Conservation (phyloP, 1,284 basidiomycete genomes). For the Albatrellus sp. region DNA sequence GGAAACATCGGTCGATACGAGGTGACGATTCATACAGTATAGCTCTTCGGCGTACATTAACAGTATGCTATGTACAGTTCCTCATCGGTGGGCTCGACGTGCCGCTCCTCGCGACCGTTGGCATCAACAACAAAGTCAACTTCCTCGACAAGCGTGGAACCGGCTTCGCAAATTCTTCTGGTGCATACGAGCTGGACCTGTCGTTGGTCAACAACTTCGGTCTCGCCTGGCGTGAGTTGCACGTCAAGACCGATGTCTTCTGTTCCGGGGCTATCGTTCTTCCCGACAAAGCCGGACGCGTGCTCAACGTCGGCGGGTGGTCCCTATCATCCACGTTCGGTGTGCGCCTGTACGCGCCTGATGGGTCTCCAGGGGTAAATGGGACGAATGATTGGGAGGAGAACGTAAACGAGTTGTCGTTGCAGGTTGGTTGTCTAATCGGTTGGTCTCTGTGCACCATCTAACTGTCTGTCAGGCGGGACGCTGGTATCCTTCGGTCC, state of each 20-base stretch:
- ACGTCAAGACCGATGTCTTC: constrained; percentile 64
- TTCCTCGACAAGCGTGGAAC: constrained; percentile 59
- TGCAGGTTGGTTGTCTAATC: constrained; percentile 29
- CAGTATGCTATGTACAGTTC: constrained; percentile 26
- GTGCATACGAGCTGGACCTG: constrained; percentile 64
- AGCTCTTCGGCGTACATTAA: background rate
- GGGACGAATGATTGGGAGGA: constrained; percentile 62
- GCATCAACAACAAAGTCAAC: constrained; percentile 65
- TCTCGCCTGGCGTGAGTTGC: constrained; percentile 59
- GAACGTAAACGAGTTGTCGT: constrained; percentile 31
- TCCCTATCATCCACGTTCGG: constrained; percentile 53
- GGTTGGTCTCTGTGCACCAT: background rate
- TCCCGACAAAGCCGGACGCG: constrained; percentile 56
- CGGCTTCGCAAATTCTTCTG: constrained; percentile 52
- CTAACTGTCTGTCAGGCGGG: constrained; percentile 30
- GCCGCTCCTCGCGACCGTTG: constrained; percentile 60
- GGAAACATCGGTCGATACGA: constrained; percentile 53
- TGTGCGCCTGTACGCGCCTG: constrained; percentile 51
- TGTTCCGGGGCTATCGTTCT: constrained; percentile 62
- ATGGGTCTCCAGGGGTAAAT: constrained; percentile 44
- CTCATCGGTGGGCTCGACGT: constrained; percentile 51
- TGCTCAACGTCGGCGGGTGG: constrained; percentile 63
- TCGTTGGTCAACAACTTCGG: constrained; percentile 39
- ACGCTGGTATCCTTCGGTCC: constrained; percentile 62
- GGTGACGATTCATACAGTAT: constrained; percentile 21